A percentile compares a stretch with the other conserved stretches of the same genome.
Evolutionary conservation across 2,329 filamentous ascomycete species (phyloP).

Genomic region (Chrysoporthe cubensis): DNA sequence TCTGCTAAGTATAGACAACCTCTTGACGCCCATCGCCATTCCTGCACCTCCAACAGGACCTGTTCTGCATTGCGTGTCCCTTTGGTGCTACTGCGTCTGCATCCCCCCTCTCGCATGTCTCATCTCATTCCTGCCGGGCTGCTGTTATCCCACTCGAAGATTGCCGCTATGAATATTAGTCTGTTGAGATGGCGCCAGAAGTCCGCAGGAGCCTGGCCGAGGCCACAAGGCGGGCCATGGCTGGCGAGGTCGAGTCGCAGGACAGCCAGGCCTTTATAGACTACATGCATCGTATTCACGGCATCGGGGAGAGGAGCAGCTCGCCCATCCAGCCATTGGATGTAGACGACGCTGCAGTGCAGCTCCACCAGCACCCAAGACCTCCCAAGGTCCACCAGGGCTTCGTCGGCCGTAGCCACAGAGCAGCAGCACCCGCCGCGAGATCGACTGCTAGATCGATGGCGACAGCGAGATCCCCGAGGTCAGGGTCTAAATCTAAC

Average conservation of each 20-base stretch:
- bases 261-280: constrained; percentile 49
- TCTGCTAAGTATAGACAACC: too few relatives aligned
- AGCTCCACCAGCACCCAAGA: constrained; percentile 9
- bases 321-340: constrained; percentile 19
- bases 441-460: neutral
- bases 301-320: constrained; percentile 35
- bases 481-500: neutral
- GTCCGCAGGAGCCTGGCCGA: constrained; percentile 34
- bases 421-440: neutral
- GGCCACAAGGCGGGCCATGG: constrained; percentile 35
- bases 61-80: too few relatives aligned
- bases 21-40: neutral
- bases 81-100: too few relatives aligned
- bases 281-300: constrained; percentile 44
- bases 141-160: neutral
- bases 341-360: neutral
- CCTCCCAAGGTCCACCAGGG: constrained; percentile 23
- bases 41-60: neutral
- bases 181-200: constrained; percentile 24
- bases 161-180: constrained; percentile 23
- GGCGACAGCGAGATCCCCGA: neutral
- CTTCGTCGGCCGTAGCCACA: neutral
- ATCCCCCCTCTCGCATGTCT: neutral
- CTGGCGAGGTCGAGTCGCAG: constrained; percentile 45
- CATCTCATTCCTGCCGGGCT: neutral